Conservation (phyloP, 331 rosid genomes). For the Rhamnella rubrinervis region DNA sequence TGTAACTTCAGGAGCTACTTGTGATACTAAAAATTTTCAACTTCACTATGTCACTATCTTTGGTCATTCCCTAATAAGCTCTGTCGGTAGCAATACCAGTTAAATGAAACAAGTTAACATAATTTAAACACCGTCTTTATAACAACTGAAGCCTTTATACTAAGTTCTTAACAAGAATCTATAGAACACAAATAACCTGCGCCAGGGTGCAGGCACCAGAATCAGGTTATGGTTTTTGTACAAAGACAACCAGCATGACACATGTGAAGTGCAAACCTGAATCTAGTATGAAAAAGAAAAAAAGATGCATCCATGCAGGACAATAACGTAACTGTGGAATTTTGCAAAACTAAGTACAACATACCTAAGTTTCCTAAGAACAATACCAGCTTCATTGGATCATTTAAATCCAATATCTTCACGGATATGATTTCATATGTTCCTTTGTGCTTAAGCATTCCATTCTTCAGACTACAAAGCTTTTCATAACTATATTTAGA, state of each 20-base stretch:
- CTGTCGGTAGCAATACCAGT: too few relatives aligned
- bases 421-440: slow-evolving; percentile 89
- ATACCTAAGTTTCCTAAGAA: slow-evolving; percentile 94
- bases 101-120: too few relatives aligned
- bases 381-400: slow-evolving; percentile 87
- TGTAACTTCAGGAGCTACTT: too few relatives aligned
- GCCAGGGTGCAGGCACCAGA: too few relatives aligned
- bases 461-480: slow-evolving; percentile 57
- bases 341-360: background rate
- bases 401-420: slow-evolving; percentile 86
- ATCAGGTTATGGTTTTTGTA: background rate
- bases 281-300: background rate
- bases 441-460: slow-evolving; percentile 91
- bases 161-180: background rate
- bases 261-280: background rate
- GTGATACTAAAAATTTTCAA: too few relatives aligned
- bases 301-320: background rate
- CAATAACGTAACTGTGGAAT: background rate
- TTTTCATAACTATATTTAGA: background rate
- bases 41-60: too few relatives aligned
- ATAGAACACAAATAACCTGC: background rate
- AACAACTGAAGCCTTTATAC: background rate
- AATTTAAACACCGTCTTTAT: too few relatives aligned
- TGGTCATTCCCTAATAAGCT: too few relatives aligned
- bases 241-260: background rate